Percentiles rank a stretch among this genome's conserved stretches.
phyloP scores from a whole-genome alignment of 257 asterid genomes.

The Gentiana straminea region DNA sequence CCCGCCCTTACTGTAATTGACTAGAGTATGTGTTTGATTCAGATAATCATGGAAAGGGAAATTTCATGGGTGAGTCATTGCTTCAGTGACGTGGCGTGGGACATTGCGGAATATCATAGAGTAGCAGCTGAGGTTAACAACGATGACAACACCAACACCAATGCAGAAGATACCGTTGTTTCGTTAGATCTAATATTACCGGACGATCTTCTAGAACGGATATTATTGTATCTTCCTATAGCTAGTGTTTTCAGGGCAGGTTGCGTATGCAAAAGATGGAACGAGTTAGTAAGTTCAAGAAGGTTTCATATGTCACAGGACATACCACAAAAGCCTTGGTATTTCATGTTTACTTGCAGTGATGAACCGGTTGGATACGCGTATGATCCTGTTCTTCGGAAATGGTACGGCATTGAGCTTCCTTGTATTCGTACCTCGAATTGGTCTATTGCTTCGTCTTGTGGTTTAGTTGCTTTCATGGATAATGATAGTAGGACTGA shows the following conservation, averaged over 20 bases:
- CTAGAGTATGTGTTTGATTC: background rate
- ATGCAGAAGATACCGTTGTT: slow-evolving; percentile 31
- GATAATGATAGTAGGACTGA: slow-evolving; percentile 67
- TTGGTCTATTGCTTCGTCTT: slow-evolving; percentile 73
- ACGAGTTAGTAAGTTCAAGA: slow-evolving; percentile 58
- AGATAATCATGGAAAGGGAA: slow-evolving; percentile 59
- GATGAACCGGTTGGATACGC: slow-evolving; percentile 83
- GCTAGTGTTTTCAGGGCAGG: slow-evolving; percentile 79
- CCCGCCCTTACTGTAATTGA: too few species aligned
- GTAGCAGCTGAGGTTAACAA: slow-evolving; percentile 36
- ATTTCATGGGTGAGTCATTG: slow-evolving; percentile 82
- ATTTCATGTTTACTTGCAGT: slow-evolving; percentile 91
- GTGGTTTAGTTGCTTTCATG: slow-evolving; percentile 83
- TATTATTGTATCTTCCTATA: slow-evolving; percentile 63
- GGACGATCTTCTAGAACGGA: slow-evolving; percentile 80
- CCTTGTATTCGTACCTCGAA: slow-evolving; percentile 63
- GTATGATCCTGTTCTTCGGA: slow-evolving; percentile 59
- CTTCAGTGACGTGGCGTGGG: slow-evolving; percentile 19
- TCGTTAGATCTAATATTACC: slow-evolving; percentile 66
- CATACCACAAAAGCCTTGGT: slow-evolving; percentile 72
- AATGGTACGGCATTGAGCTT: slow-evolving; percentile 77
- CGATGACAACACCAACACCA: slow-evolving; percentile 21
- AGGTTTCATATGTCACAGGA: slow-evolving; percentile 49
- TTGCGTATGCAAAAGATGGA: slow-evolving; percentile 79
- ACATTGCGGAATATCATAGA: slow-evolving; percentile 10